Evolutionary conservation across 1,284 basidiomycete species (phyloP), one percentile per base, ranked within the genome.

Genomic region (Hemileia vastatrix): DNA sequence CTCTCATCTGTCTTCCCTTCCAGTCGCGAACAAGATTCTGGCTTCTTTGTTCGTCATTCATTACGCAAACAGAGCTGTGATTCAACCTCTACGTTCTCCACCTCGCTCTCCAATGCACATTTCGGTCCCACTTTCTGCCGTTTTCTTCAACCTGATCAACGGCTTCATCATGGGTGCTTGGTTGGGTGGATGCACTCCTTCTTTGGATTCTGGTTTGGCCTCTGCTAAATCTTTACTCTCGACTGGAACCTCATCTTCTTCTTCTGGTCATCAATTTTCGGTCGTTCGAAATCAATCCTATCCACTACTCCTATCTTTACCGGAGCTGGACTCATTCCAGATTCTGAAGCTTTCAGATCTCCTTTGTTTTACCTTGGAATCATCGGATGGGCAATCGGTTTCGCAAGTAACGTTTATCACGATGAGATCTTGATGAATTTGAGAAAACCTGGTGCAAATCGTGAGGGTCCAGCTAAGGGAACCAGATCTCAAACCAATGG

Each of bases 351-450:
- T 0, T 61, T 70, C 3, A 40, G 69, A 77, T 78, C 36, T n/a
- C 71, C 73, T 0, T 54, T 71, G 31, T 91, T 90, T 77, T 84
- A 82, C 76, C 44, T 79, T 9, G 88, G 87, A 1, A 68, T 87
- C 9, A 71, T 67, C 0, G 71, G 88, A 15, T 93, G 88, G 86
- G 79, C 78, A 0, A 50, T 79, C 0, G 91, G 91, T 0, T 81
- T 92, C 49, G 77, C 77, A 0, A 87, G 89, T 0, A 95, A 95
- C 73, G 79, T 94, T 36, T 80, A 82, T 57, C 91, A 95, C 76
- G 91, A 95, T 76, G 90, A 93, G 76, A 81, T 95, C 18, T 82
- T 95, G 8, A 81, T 90, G 69, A 80, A 88, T 72, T 80, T 88
- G 52, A 81, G 86, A 18, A n/a, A n/a, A n/a, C n/a, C n/a, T n/a